Evolutionary conservation across 305 asterid species (phyloP).

Genomic region (Fraxinus ornus): DNA sequence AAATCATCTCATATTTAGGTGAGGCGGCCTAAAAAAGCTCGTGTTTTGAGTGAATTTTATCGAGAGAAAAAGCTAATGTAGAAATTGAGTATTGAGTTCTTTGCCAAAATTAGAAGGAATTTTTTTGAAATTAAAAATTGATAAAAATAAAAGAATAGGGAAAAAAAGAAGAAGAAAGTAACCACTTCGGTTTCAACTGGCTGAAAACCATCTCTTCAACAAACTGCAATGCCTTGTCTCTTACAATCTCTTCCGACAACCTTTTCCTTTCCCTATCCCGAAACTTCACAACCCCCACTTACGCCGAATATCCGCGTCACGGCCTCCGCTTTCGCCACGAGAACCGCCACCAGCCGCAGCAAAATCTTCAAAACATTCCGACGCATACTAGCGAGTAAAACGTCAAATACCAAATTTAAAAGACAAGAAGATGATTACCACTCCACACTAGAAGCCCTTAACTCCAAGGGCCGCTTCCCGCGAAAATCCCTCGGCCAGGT

Average conservation of each 20-base stretch:
- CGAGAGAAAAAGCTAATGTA: not conserved
- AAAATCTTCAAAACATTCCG: constrained; percentile 12
- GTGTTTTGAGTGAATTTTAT: not conserved
- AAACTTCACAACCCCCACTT: constrained; percentile 25
- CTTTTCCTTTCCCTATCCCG: not conserved
- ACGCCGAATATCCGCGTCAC: constrained; percentile 33
- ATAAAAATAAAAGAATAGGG: not conserved
- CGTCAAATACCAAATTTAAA: constrained; percentile 44
- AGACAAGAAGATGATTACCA: constrained; percentile 73
- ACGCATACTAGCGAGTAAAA: constrained; percentile 22
- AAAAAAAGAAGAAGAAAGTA: not conserved
- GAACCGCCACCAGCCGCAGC: constrained; percentile 19
- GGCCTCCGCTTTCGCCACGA: not conserved
- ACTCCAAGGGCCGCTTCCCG: constrained; percentile 88
- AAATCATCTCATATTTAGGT: not conserved
- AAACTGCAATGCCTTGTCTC: constrained; percentile 34
- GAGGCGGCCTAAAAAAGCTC: not conserved
- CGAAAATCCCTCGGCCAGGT: constrained; percentile 96
- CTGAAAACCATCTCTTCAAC: constrained; percentile 6
- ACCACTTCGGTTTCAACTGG: not conserved
- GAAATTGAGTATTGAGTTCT: not conserved
- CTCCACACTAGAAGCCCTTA: constrained; percentile 85
- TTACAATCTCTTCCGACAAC: constrained; percentile 21
- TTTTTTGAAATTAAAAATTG: not conserved
- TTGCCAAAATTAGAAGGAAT: not conserved